Evolutionary conservation across 177 flowering plant genomes (phyloP), one percentile per base, ranked within the genome.

Genomic region (Vitis hybrid): DNA sequence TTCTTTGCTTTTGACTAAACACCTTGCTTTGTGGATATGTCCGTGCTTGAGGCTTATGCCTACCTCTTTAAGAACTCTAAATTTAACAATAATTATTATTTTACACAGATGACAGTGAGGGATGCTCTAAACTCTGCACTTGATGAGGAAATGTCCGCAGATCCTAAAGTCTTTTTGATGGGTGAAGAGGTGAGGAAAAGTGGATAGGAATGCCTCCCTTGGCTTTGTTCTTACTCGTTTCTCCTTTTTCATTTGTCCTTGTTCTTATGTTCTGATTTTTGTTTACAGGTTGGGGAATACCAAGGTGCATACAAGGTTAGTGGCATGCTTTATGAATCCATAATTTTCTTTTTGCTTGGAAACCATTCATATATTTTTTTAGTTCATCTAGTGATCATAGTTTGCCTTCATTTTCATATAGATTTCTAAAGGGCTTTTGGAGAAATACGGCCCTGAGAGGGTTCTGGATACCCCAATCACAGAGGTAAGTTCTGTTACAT

Each of bases 301-400:
- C 88, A 85, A 14, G 88, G 86, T 76, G 88, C 88, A 68, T 85
- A 85, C 77, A 85, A 85, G 88, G 88, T 85, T 65, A 71, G 83
- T 34, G 5, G 5, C 40, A 34, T 34, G 40, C 40, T 34, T 34
- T 34, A 34, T 34, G 40, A 34, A 5, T 34, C 5, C 2, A 34
- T 34, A 21, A 21, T 21, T 21, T 21, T 21, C 23, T 21, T 21
- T 21, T 21, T 21, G 23, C 23, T 21, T 21, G 23, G 61, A 51
- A 56, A 18, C 49, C 26, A 49, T 13, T 12, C 8, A 0, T 15
- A 0, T 10, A 5, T 19, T 61, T 49, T 61, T 1, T 26, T 7
- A 71, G 1, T 59, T 72, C 67, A 15, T 14, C 4, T 67, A 2
- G 4, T 10, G 18, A 2, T 57, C 19, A 19, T 26, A 3, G 34